Evolutionary conservation across 192 early-diverging fungal genomes (phyloP).

Genomic region (Coemansia sp.): DNA sequence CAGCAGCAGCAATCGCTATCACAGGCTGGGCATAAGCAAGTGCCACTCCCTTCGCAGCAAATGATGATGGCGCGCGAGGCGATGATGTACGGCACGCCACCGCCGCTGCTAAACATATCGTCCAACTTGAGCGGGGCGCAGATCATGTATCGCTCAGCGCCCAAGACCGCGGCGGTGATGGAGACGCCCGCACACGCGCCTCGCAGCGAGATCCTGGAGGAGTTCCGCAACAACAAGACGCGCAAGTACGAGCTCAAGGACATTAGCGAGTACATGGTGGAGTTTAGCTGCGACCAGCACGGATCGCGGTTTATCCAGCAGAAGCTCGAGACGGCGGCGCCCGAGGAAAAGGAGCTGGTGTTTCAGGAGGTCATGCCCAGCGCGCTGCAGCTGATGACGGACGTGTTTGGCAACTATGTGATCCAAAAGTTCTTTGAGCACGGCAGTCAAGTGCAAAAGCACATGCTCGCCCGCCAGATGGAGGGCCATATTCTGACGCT

Average conservation of each 20-base stretch:
- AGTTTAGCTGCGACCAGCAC: slow-evolving; percentile 99
- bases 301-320: slow-evolving; percentile 99
- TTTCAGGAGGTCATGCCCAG: slow-evolving; percentile 95
- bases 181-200: slow-evolving; percentile 63
- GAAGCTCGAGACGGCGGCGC: slow-evolving; percentile 90
- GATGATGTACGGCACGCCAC: slow-evolving; percentile 52
- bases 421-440: slow-evolving; percentile 99
- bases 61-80: slow-evolving; percentile 34
- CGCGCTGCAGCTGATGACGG: slow-evolving; percentile 94
- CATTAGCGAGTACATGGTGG: slow-evolving; percentile 91
- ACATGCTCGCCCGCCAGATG: slow-evolving; percentile 92
- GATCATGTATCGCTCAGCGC: slow-evolving; percentile 34
- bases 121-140: slow-evolving; percentile 27
- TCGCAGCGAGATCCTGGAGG: slow-evolving; percentile 89
- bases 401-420: slow-evolving; percentile 99
- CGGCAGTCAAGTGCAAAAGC: slow-evolving; percentile 92
- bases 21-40: slow-evolving; percentile 11
- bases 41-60: slow-evolving; percentile 20
- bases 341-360: slow-evolving; percentile 95
- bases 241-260: slow-evolving; percentile 98
- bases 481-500: slow-evolving; percentile 92
- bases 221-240: slow-evolving; percentile 97
- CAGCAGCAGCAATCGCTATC: slow-evolving; percentile 15
- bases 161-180: slow-evolving; percentile 39
- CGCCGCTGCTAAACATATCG: slow-evolving; percentile 28